Base-by-base conservation (phyloP, 257 asterid genomes). In the Nicotiana undulata region DNA sequence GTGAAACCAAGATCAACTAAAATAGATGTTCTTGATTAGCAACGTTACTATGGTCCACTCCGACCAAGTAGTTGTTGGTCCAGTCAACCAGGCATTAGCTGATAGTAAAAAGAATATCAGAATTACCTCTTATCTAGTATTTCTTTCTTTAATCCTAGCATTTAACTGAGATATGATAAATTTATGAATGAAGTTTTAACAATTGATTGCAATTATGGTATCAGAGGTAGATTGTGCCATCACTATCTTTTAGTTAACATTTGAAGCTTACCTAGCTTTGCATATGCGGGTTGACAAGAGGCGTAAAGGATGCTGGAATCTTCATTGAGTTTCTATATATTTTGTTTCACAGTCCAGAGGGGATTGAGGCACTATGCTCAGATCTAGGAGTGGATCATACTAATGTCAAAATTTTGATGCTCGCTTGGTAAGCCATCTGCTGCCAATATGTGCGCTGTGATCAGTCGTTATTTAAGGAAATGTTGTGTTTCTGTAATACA, bases 351-450 rank as follows among this genome's bases (percentile, higher is more conserved):
- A 94, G 98, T 61, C 99, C 99, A 6, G 99, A 93, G 79, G 97
- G 99, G 79, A 89, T 95, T 65, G 99, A 90, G 88, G 80, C 90
- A 64, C 92, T 95, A 56, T 95, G 99, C 89, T 85, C 92, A 44
- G 98, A 91, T 86, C 84, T 95, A 83, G 91, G 85, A 87, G 89
- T 93, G 77, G 97, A 87, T 80, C 93, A 90, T 81, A 95, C 96
- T 0, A 95, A 95, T 86, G 94, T 92, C 75, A 91, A 92, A 86
- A 86, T 93, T 81, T 88, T 95, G 85, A 88, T 95, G 91, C 92
- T 95, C 60, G 99, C 98, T 81, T 95, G 99, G 99, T 91, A 86
- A 90, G 91, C 81, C 79, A 46, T 58, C 61, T 82, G 65, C 78
- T 76, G 61, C 44, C 77, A 28, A 11, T 79, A 46, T 55, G 65